These are phyloP conservation scores for Ensete ventricosum DNA, from an alignment of 176 grass and related monocot genomes.

Conservation along the genomic window DNA sequence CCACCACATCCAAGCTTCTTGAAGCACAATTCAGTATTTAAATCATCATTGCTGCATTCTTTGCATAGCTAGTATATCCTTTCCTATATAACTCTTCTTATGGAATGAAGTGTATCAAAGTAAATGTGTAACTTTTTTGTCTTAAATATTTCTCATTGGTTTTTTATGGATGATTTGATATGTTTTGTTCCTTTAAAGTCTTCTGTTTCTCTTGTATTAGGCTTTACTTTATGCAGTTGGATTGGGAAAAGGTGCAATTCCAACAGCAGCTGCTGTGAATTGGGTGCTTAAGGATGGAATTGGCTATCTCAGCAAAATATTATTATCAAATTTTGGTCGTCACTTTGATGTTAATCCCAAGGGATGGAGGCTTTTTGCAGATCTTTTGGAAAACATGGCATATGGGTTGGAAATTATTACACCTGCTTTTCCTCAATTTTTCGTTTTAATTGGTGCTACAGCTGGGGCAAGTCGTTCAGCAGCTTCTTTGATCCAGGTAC, in stretches of 20 bases:
- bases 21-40: neutral
- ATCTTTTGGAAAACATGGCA: conserved; percentile 77
- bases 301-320: conserved; percentile 88
- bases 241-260: conserved; percentile 80
- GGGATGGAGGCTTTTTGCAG: conserved; percentile 75
- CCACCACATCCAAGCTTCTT: neutral
- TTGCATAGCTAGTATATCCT: neutral
- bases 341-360: conserved; percentile 97
- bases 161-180: neutral
- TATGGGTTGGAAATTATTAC: conserved; percentile 91
- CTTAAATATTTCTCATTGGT: neutral
- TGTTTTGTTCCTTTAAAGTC: neutral
- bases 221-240: conserved; percentile 82
- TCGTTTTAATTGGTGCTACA: conserved; percentile 73
- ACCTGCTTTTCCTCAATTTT: conserved; percentile 79
- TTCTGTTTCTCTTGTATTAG: conserved; percentile 25
- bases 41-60: neutral
- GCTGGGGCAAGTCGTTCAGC: conserved; percentile 79
- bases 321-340: conserved; percentile 72
- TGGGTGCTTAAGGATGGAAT: conserved; percentile 93
- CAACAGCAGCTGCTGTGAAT: conserved; percentile 72
- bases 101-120: too few species aligned
- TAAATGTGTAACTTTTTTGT: neutral
- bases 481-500: conserved; percentile 82
- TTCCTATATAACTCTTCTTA: neutral